Conservation (phyloP, 2,329 filamentous ascomycete genomes). For the Alternaria arbusti region DNA sequence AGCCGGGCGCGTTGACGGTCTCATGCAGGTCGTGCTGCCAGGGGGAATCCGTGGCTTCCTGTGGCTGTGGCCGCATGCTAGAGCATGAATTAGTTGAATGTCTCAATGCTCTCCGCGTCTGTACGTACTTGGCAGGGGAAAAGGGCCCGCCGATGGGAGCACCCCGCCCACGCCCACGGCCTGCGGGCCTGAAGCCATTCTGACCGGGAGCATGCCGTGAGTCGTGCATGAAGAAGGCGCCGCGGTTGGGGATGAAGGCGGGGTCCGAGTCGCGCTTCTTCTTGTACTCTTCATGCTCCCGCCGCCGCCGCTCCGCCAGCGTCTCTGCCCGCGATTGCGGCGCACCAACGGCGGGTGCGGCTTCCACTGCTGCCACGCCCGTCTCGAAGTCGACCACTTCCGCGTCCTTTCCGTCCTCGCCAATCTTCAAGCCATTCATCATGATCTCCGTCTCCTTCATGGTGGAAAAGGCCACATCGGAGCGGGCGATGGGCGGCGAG, state of each 20-base stretch:
- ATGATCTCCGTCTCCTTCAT: conserved; percentile 66
- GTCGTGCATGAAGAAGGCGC: conserved; percentile 97
- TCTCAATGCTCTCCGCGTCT: background rate
- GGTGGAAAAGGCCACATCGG: conserved; percentile 50
- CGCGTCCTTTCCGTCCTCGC: conserved; percentile 48
- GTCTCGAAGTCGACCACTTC: conserved; percentile 62
- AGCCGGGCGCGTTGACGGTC: conserved; percentile 54
- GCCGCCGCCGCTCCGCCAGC: conserved; percentile 72
- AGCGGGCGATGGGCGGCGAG: conserved; percentile 46
- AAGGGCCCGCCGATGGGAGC: conserved; percentile 60
- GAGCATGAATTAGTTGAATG: conserved; percentile 31
- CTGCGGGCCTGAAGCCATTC: conserved; percentile 76
- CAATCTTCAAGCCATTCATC: conserved; percentile 64
- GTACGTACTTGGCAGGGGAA: conserved; percentile 67
- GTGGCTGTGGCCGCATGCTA: conserved; percentile 51
- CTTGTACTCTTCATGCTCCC: conserved; percentile 90
- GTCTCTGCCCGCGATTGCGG: conserved; percentile 57
- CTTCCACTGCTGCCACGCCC: conserved; percentile 38
- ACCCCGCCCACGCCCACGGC: conserved; percentile 65
- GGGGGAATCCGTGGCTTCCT: conserved; percentile 69
- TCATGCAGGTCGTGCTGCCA: conserved; percentile 98
- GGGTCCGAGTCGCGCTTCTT: conserved; percentile 88
- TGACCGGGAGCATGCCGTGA: conserved; percentile 78
- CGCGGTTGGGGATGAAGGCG: conserved; percentile 90
- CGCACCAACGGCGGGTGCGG: conserved; percentile 50